Evolutionary conservation across 2,329 filamentous ascomycete genomes (phyloP).

Genomic region (Aspergillus sp.): DNA sequence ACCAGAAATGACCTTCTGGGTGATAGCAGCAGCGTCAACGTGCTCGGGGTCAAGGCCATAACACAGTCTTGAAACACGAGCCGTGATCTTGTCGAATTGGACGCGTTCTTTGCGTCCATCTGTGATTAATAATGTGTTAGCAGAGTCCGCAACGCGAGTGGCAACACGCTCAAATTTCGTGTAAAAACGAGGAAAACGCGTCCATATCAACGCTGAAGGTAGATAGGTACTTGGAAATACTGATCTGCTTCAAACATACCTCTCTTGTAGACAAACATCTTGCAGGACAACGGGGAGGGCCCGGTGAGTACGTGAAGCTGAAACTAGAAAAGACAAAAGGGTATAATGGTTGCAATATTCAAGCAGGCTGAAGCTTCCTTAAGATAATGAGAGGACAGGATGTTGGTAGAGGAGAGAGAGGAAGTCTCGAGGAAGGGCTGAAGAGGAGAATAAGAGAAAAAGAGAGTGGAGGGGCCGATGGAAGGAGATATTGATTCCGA

Average conservation of each 20-base stretch:
- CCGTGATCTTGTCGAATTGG: conserved; percentile 99
- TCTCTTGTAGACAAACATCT: conserved; percentile 65
- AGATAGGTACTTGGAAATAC: neutral
- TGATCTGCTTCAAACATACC: conserved; percentile 44
- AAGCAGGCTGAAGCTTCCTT: conserved; percentile 6
- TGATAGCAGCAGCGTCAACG: conserved; percentile 96
- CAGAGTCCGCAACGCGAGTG: conserved; percentile 14
- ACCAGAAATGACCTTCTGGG: conserved; percentile 98
- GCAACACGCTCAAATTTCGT: conserved; percentile 12
- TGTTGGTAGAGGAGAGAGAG: neutral
- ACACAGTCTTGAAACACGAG: conserved; percentile 94
- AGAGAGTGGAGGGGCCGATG: conserved; percentile 28
- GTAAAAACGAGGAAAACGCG: neutral
- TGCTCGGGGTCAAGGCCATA: conserved; percentile 95
- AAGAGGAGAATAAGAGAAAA: conserved; percentile 24
- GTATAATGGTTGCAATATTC: conserved; percentile 15
- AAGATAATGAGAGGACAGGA: conserved; percentile 6
- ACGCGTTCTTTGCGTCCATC: conserved; percentile 99
- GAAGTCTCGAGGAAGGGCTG: conserved; percentile 14
- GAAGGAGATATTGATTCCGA: conserved; percentile 33
- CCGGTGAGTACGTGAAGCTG: conserved; percentile 13
- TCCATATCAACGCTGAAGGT: neutral
- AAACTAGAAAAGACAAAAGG: conserved; percentile 18
- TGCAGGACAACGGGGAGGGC: conserved; percentile 23
- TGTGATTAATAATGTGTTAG: conserved; percentile 42